These are phyloP conservation scores for Stentor coeruleus DNA, from an alignment of 73 alveolate species.

Conservation along the genomic window DNA sequence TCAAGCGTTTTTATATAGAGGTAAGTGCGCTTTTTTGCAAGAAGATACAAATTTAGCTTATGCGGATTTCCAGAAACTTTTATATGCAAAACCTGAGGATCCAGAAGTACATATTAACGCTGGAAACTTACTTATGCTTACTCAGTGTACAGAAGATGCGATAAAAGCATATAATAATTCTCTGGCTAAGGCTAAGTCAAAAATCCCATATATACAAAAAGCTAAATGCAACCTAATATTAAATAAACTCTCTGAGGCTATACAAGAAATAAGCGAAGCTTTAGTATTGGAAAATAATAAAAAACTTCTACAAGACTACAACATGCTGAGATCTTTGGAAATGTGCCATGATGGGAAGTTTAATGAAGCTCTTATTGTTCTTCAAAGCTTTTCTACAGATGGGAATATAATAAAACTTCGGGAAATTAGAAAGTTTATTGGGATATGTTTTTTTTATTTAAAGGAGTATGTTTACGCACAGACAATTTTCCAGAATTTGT, in stretches of 20 bases:
- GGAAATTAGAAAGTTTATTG: conserved; percentile 33
- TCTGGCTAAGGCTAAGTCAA: conserved; percentile 19
- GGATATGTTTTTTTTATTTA: conserved; percentile 37
- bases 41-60: conserved; percentile 49
- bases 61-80: conserved; percentile 35
- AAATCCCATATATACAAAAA: conserved; percentile 11
- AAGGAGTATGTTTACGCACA: conserved; percentile 39
- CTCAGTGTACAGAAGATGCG: conserved; percentile 46
- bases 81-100: conserved; percentile 29
- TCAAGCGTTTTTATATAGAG: conserved; percentile 45
- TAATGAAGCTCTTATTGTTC: neutral
- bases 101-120: conserved; percentile 52
- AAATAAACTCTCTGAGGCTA: conserved; percentile 24
- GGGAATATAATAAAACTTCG: neutral
- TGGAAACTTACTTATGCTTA: conserved; percentile 47
- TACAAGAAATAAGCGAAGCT: conserved; percentile 27
- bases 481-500: conserved; percentile 24
- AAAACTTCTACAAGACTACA: neutral
- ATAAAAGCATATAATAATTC: conserved; percentile 44
- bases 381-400: neutral
- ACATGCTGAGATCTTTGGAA: neutral
- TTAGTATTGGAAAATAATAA: neutral
- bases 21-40: conserved; percentile 38
- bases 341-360: neutral
- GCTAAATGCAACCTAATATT: conserved; percentile 41